Percentiles rank a stretch among this genome's conserved stretches.
Conservation (phyloP, 2,329 filamentous ascomycete species). For the Talaromyces sp. region DNA sequence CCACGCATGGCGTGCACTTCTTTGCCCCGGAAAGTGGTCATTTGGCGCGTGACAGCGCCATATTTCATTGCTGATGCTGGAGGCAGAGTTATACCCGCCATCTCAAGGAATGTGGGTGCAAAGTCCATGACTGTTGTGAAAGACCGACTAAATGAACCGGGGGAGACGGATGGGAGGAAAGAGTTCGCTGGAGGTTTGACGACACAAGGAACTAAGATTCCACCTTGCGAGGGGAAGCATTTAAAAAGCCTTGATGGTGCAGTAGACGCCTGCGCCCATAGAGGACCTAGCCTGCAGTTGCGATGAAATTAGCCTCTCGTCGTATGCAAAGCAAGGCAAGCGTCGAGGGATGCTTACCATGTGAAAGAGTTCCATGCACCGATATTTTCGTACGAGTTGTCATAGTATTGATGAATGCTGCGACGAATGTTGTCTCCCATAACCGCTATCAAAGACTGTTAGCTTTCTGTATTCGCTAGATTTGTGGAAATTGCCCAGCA, state of each 20-base stretch:
- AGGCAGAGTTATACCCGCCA: slow-evolving; percentile 21
- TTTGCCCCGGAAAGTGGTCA: slow-evolving; percentile 22
- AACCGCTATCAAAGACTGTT: slow-evolving; percentile 29
- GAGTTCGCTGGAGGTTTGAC: slow-evolving; percentile 23
- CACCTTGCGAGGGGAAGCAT: slow-evolving; percentile 29
- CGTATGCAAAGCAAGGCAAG: too few relatives aligned
- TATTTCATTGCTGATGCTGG: neutral
- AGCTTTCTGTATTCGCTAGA: too few relatives aligned
- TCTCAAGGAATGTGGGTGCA: slow-evolving; percentile 23
- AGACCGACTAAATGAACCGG: slow-evolving; percentile 24
- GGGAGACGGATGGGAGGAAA: slow-evolving; percentile 11
- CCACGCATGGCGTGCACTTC: slow-evolving; percentile 22
- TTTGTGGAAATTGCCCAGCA: too few relatives aligned
- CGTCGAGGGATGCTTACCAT: slow-evolving; percentile 29
- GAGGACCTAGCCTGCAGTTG: slow-evolving; percentile 27
- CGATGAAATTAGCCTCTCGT: neutral
- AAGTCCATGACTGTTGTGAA: slow-evolving; percentile 27
- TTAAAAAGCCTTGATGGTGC: slow-evolving; percentile 31
- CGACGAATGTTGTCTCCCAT: slow-evolving; percentile 33
- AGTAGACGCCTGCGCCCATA: slow-evolving; percentile 34
- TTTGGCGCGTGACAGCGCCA: neutral
- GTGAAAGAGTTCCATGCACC: slow-evolving; percentile 35
- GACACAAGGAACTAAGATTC: slow-evolving; percentile 30
- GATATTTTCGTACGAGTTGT: slow-evolving; percentile 40
- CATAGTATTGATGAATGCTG: slow-evolving; percentile 38